Percentiles rank a stretch among this genome's conserved stretches.
Evolutionary conservation across 2,329 filamentous ascomycete species (phyloP).

Genomic region (Aspergillus oerlinghausenensis): DNA sequence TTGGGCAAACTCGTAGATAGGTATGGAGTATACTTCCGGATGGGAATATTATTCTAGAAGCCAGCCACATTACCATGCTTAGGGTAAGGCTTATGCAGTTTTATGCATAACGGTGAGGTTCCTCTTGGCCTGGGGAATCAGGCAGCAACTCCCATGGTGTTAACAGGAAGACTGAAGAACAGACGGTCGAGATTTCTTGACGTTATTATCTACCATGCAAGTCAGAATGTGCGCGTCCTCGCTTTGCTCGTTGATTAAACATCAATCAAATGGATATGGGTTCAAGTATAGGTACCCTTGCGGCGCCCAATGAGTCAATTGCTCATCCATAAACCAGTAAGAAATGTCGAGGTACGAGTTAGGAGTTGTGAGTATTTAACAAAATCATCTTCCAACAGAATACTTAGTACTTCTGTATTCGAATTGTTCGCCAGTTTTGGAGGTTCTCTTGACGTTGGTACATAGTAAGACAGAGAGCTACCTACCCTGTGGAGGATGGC

Average conservation of each 20-base stretch:
- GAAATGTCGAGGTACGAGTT: neutral
- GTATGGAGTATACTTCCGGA: neutral
- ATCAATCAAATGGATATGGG: neutral
- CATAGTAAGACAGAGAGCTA: no score
- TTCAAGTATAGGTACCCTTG: neutral
- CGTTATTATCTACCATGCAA: neutral
- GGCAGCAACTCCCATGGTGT: neutral
- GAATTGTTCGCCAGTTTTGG: neutral
- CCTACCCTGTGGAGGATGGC: neutral
- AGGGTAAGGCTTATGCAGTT: neutral
- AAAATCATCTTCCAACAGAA: neutral
- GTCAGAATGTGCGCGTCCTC: neutral
- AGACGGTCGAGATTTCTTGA: neutral
- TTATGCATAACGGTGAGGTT: neutral
- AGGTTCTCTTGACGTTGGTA: neutral
- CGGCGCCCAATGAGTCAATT: neutral
- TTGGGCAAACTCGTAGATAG: neutral
- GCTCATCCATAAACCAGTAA: neutral
- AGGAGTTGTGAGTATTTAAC: neutral
- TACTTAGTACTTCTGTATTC: neutral
- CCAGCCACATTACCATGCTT: neutral
- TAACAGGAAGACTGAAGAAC: neutral
- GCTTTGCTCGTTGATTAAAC: neutral
- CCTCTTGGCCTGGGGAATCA: neutral
- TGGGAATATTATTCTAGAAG: neutral